Evolutionary conservation across 306 rosid genomes (phyloP).

Genomic region (Cyamopsis tetragonoloba): DNA sequence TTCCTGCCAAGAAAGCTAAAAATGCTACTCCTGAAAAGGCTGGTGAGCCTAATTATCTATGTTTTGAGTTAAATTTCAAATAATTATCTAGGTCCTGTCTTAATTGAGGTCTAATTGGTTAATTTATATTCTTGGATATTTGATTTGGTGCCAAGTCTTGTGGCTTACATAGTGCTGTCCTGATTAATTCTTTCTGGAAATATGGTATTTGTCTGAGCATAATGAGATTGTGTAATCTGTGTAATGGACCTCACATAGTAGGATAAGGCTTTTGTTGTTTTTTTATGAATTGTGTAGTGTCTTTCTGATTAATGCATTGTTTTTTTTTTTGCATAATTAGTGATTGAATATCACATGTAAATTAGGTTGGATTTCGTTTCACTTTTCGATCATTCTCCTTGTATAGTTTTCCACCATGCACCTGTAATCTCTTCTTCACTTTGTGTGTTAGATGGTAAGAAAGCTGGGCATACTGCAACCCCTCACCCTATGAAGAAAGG

Average conservation of each 20-base stretch:
- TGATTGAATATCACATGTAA: not conserved
- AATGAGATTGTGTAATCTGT: too few relatives aligned
- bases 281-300: too few relatives aligned
- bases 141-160: not conserved
- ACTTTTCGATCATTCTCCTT: not conserved
- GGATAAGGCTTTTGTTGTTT: too few relatives aligned
- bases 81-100: not conserved
- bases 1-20: slow-evolving; percentile 66
- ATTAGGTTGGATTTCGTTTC: not conserved
- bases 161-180: not conserved
- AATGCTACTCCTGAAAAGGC: slow-evolving; percentile 61
- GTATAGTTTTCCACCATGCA: not conserved
- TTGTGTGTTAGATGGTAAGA: slow-evolving; percentile 52
- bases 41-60: slow-evolving; percentile 38
- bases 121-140: not conserved
- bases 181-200: too few relatives aligned
- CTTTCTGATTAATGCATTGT: not conserved
- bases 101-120: not conserved
- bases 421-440: not conserved
- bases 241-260: too few relatives aligned
- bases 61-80: not conserved
- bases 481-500: slow-evolving; percentile 81
- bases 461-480: slow-evolving; percentile 59
- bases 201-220: too few relatives aligned
- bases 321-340: not conserved